phyloP scores from a whole-genome alignment of 805 yeast genomes.

The Barnettozyma botsteinii region DNA sequence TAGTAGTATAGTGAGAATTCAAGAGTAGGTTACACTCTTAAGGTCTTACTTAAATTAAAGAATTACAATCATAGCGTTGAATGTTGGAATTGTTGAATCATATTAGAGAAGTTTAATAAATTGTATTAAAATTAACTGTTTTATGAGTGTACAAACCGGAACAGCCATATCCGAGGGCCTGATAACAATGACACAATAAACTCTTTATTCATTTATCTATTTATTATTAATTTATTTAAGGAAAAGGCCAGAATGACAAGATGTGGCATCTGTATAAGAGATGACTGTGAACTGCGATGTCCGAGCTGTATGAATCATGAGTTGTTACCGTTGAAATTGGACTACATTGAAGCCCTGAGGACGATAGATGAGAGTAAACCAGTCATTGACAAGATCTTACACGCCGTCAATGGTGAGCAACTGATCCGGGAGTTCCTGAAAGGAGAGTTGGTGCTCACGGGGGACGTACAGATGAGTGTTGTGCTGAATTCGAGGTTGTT shows the following conservation, averaged over 20 bases:
- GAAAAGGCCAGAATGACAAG: background rate
- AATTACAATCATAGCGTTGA: too few species aligned
- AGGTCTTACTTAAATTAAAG: too few species aligned
- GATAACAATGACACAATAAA: too few species aligned
- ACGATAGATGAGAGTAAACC: conserved; percentile 5
- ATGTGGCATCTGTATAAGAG: background rate
- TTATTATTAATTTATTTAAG: too few species aligned
- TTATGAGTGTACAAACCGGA: too few species aligned
- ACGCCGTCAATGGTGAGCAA: conserved; percentile 14
- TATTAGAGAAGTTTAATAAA: too few species aligned
- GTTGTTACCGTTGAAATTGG: conserved; percentile 12
- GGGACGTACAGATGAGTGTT: conserved; percentile 12
- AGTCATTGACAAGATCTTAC: conserved; percentile 13
- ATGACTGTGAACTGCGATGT: conserved; percentile 13
- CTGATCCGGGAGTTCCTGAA: conserved; percentile 12
- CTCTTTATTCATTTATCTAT: too few species aligned
- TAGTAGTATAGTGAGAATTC: too few species aligned
- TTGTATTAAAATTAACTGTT: too few species aligned
- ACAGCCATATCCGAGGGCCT: too few species aligned
- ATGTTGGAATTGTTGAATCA: too few species aligned
- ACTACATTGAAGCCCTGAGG: conserved; percentile 11
- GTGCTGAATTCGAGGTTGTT: conserved; percentile 21
- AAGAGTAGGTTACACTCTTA: too few species aligned
- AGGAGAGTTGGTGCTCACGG: background rate
- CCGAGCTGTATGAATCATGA: conserved; percentile 13